Conservation (phyloP, 1,284 basidiomycete species). For the Cryptococcus sp. region DNA sequence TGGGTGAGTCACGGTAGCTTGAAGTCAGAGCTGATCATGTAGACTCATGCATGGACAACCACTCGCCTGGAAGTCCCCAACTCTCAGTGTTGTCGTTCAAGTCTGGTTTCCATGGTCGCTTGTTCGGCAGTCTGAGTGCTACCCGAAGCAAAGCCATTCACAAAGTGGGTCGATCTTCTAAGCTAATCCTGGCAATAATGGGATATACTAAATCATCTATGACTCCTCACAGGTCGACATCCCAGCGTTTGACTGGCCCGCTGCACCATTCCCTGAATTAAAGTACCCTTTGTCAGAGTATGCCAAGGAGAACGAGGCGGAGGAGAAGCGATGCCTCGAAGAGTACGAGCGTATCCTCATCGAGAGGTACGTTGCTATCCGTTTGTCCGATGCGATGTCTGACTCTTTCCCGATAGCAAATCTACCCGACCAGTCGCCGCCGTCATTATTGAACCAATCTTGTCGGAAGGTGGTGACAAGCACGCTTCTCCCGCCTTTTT, state of each 20-base stretch:
- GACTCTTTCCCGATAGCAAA: constrained; percentile 40
- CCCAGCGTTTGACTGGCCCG: constrained; percentile 61
- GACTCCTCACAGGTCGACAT: constrained; percentile 54
- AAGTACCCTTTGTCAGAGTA: constrained; percentile 60
- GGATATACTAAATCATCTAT: background rate
- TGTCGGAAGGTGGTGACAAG: constrained; percentile 61
- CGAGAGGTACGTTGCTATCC: constrained; percentile 26
- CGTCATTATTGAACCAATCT: constrained; percentile 60
- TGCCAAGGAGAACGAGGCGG: constrained; percentile 54
- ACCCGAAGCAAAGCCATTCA: constrained; percentile 58
- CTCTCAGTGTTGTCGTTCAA: constrained; percentile 59
- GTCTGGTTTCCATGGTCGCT: constrained; percentile 57
- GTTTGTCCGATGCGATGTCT: background rate
- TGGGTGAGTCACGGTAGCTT: constrained; percentile 25
- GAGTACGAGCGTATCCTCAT: constrained; percentile 46
- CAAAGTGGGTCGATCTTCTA: constrained; percentile 49
- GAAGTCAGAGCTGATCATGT: background rate
- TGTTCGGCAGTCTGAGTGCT: constrained; percentile 57
- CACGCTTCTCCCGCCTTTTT: constrained; percentile 60
- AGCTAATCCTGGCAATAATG: background rate
- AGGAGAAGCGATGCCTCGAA: constrained; percentile 46
- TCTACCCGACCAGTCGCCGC: constrained; percentile 57
- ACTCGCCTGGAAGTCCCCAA: constrained; percentile 57
- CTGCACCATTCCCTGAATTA: constrained; percentile 57
- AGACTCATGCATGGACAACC: constrained; percentile 59